Evolutionary conservation across 257 asterid species (phyloP).

Genomic region (Nemophila menziesii): DNA sequence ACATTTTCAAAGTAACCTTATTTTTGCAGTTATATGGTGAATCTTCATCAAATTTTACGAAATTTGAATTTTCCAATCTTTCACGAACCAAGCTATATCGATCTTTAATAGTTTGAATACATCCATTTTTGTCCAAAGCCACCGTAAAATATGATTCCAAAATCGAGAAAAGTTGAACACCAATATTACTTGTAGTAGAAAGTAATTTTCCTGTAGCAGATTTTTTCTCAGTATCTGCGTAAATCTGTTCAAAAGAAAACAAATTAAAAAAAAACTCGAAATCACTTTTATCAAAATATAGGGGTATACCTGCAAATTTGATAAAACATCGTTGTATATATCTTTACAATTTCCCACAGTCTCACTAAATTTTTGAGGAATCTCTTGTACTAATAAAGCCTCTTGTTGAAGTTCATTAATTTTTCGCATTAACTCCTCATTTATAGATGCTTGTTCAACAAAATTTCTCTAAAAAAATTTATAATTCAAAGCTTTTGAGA

Average conservation of each 20-base stretch:
- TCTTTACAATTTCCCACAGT: constrained; percentile 53
- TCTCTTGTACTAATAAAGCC: constrained; percentile 28
- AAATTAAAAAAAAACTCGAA: constrained; percentile 6
- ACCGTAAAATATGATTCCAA: constrained; percentile 49
- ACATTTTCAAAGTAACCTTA: constrained; percentile 75
- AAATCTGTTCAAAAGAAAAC: constrained; percentile 32
- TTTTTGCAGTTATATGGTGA: constrained; percentile 25
- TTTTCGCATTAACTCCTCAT: constrained; percentile 39
- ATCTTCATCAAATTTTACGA: constrained; percentile 24
- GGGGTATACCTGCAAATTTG: constrained; percentile 46
- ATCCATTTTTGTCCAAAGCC: constrained; percentile 26
- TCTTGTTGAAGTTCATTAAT: constrained; percentile 51
- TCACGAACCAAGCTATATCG: constrained; percentile 46
- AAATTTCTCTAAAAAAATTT: constrained; percentile 40
- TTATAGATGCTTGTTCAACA: constrained; percentile 38
- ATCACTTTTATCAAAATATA: constrained; percentile 1
- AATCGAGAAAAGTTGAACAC: constrained; percentile 49
- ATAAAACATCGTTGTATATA: constrained; percentile 38
- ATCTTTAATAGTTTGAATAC: constrained; percentile 24
- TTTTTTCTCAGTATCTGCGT: constrained; percentile 41
- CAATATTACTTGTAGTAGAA: constrained; percentile 57
- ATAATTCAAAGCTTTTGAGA: constrained; percentile 12
- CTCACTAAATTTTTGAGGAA: constrained; percentile 46
- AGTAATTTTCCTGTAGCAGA: constrained; percentile 48
- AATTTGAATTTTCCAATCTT: constrained; percentile 43